These are phyloP conservation scores for Lodderomyces theae DNA, from an alignment of 1,139 yeast species.

Conservation along the genomic window DNA sequence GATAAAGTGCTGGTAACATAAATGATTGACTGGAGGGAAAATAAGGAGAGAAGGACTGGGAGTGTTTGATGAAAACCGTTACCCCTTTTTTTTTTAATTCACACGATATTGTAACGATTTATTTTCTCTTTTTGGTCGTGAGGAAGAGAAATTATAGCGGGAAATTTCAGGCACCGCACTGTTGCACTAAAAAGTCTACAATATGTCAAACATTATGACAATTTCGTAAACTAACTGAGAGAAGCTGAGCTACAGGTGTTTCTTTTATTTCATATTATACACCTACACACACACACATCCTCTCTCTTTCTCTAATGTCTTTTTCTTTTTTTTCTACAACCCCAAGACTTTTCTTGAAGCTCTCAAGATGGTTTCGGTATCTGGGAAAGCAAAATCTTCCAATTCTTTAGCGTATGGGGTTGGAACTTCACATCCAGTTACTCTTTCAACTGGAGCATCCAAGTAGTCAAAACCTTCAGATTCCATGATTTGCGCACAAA, in stretches of 20 bases:
- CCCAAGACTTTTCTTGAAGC: conserved; percentile 90
- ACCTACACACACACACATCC: background rate
- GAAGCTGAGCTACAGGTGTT: background rate
- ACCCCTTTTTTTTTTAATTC: too few relatives aligned
- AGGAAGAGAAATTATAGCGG: too few relatives aligned
- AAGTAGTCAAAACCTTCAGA: conserved; percentile 97
- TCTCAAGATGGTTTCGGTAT: conserved; percentile 83
- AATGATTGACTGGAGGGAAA: background rate
- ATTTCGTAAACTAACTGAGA: too few relatives aligned
- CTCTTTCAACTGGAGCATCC: conserved; percentile 98
- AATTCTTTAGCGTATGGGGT: conserved; percentile 96
- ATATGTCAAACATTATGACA: too few relatives aligned
- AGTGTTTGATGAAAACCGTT: too few relatives aligned
- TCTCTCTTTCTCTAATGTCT: background rate
- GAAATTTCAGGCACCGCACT: too few relatives aligned
- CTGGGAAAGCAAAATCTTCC: conserved; percentile 99
- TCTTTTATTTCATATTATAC: background rate
- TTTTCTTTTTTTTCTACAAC: conserved; percentile 31
- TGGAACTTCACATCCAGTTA: conserved; percentile 99
- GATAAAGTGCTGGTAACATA: background rate
- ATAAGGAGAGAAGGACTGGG: too few relatives aligned
- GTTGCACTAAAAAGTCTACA: too few relatives aligned
- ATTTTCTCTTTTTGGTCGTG: too few relatives aligned
- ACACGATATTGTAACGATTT: too few relatives aligned
- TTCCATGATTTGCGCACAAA: conserved; percentile 97